phyloP scores from a whole-genome alignment of 495 filamentous ascomycete species.

The Jackrogersella multiformis region DNA sequence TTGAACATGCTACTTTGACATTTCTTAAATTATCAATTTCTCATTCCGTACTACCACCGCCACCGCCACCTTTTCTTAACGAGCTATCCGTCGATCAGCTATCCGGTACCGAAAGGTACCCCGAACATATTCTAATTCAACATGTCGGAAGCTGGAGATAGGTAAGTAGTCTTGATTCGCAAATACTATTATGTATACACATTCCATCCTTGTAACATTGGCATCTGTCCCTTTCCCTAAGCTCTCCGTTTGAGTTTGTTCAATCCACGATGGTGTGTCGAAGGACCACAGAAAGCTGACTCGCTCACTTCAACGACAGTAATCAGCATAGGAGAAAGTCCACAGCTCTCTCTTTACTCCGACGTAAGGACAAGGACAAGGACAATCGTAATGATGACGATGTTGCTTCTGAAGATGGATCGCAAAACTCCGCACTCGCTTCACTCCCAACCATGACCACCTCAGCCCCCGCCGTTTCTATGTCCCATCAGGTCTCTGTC shows the following conservation, averaged over 20 bases:
- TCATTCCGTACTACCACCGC: too few relatives aligned
- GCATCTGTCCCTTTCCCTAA: background rate
- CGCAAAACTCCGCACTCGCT: constrained; percentile 46
- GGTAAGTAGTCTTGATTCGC: constrained; percentile 42
- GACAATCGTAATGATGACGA: constrained; percentile 57
- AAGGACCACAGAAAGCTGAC: constrained; percentile 21
- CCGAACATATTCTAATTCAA: constrained; percentile 13
- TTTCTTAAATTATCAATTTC: background rate
- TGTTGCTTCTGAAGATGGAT: constrained; percentile 51
- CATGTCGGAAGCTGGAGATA: constrained; percentile 58
- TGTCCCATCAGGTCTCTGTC: constrained; percentile 47
- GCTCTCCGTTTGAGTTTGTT: constrained; percentile 9
- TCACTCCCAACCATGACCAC: constrained; percentile 47
- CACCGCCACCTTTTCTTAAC: constrained; percentile 14
- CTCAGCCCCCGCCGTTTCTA: constrained; percentile 45
- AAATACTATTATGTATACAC: background rate
- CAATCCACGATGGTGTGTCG: background rate
- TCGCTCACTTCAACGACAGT: constrained; percentile 3
- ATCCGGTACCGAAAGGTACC: constrained; percentile 21
- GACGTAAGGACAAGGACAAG: constrained; percentile 52
- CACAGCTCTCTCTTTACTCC: constrained; percentile 58
- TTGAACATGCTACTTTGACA: constrained; percentile 25
- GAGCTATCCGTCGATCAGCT: constrained; percentile 2
- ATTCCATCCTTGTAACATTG: constrained; percentile 8
- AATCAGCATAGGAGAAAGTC: constrained; percentile 65